Base-by-base conservation (phyloP, 179 eudicot genomes). In the Heliamphora pulchella region DNA sequence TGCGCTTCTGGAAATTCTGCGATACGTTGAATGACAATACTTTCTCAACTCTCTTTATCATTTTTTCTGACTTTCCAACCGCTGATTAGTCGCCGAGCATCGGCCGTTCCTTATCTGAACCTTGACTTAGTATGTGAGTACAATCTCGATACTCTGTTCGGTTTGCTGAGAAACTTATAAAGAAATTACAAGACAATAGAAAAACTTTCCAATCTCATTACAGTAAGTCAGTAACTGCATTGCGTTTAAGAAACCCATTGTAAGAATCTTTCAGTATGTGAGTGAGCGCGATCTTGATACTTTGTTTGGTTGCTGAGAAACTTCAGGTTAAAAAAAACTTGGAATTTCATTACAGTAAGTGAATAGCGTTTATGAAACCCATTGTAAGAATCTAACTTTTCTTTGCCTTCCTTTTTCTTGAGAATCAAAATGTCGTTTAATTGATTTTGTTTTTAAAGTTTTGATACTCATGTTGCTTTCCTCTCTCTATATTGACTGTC, bases 271-370 rank as follows among this genome's bases (percentile, higher is more conserved):
- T 43, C 11, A 18, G 39, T 5, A 18, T 17, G 31, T 8, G 39
- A 63, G 41, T 8, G 39, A 63, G 41, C 20, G 22, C 41, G 22
- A 20, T 22, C 68, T 20, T 22, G 68, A 63, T 70, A 18, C 58
- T n/a, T 43, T 48, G 77, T 74, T 74, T 74, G 77, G 18, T 20
- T 71, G 46, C 9, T 22, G 77, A 11, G 77, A 22, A 22, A 22
- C 9, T 70, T 70, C 3, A 17, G 54, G 43, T 13, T 1, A 17
- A 53, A 22, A 53, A 22, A 20, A 8, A 64, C 68, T 64, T 9
- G 41, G 68, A 63, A 63, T 18, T 11, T 20, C 9, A 64, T 7
- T 0, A 22, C 64, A 64, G 13, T 64, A 20, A 64, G 13, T 64
- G 11, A 31, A 31, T 31, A 41, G 3, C 17, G 70, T 65, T 2